A percentile compares a stretch with the other conserved stretches of the same genome.
Evolutionary conservation across 495 filamentous ascomycete species (phyloP).

Genomic region (Daldinia childiae): DNA sequence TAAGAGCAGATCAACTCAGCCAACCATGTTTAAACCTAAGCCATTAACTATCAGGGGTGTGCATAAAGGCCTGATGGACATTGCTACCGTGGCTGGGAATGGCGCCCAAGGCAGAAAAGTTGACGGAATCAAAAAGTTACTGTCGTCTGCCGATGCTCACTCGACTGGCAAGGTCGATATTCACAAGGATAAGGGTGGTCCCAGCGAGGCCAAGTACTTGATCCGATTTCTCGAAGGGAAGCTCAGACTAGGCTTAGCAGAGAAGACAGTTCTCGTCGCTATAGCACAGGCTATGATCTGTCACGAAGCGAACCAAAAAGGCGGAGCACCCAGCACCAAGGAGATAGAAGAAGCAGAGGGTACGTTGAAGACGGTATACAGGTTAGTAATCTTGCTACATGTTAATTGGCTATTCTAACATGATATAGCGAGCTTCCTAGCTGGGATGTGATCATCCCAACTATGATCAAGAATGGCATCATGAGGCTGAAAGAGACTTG

Average conservation of each 20-base stretch:
- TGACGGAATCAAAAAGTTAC: constrained; percentile 90
- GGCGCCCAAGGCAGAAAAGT: constrained; percentile 92
- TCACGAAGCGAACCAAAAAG: constrained; percentile 76
- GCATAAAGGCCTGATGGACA: constrained; percentile 85
- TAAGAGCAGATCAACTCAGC: constrained; percentile 91
- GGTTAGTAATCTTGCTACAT: constrained; percentile 55
- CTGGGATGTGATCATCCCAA: constrained; percentile 94
- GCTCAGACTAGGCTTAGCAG: constrained; percentile 86
- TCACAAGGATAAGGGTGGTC: constrained; percentile 89
- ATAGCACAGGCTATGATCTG: constrained; percentile 86
- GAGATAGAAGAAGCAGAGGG: constrained; percentile 84
- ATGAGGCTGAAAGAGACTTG: constrained; percentile 81
- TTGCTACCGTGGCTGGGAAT: constrained; percentile 86
- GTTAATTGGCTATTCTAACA: constrained; percentile 28
- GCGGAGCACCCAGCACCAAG: constrained; percentile 72
- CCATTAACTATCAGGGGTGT: constrained; percentile 86
- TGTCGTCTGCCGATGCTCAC: constrained; percentile 83
- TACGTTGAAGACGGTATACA: constrained; percentile 90
- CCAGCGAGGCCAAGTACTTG: constrained; percentile 94
- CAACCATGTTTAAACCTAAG: constrained; percentile 97
- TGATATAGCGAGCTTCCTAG: constrained; percentile 80
- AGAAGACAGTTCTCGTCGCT: constrained; percentile 88
- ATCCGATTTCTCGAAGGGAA: constrained; percentile 95
- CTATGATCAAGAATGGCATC: constrained; percentile 86
- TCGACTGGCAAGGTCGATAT: constrained; percentile 83